Percentiles rank a stretch among this genome's conserved stretches.
These are phyloP conservation scores for Hymenoscyphus occultus DNA, from an alignment of 2,329 filamentous ascomycete species.

Conservation along the genomic window DNA sequence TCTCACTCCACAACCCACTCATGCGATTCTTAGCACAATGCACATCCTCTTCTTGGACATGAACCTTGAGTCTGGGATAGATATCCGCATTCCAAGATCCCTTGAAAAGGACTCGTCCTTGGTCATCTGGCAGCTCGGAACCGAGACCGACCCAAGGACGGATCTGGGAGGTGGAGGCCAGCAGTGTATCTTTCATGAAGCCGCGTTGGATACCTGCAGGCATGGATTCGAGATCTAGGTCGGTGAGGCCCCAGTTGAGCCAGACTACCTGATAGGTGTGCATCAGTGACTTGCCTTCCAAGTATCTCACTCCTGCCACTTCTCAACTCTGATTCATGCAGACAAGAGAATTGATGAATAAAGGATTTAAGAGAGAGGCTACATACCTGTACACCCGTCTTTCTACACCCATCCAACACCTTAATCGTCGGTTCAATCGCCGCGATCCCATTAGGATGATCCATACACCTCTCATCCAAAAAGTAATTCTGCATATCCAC, in stretches of 20 bases:
- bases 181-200: conserved; percentile 44
- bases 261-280: conserved; percentile 42
- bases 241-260: conserved; percentile 57
- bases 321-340: neutral
- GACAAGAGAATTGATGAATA: no score
- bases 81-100: conserved; percentile 56
- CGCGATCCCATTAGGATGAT: conserved; percentile 42
- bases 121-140: conserved; percentile 44
- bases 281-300: neutral
- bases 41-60: conserved; percentile 44
- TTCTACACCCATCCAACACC: conserved; percentile 46
- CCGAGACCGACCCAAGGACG: conserved; percentile 42
- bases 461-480: conserved; percentile 43
- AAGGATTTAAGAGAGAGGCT: neutral
- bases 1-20: conserved; percentile 52
- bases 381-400: conserved; percentile 46
- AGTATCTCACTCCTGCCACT: no score
- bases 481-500: conserved; percentile 55
- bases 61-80: conserved; percentile 44
- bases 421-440: conserved; percentile 42
- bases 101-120: conserved; percentile 48
- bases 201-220: conserved; percentile 48
- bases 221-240: conserved; percentile 48
- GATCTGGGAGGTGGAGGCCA: conserved; percentile 17
- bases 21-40: conserved; percentile 56